phyloP scores from a whole-genome alignment of 345 rosid genomes.

The Firmiana major region DNA sequence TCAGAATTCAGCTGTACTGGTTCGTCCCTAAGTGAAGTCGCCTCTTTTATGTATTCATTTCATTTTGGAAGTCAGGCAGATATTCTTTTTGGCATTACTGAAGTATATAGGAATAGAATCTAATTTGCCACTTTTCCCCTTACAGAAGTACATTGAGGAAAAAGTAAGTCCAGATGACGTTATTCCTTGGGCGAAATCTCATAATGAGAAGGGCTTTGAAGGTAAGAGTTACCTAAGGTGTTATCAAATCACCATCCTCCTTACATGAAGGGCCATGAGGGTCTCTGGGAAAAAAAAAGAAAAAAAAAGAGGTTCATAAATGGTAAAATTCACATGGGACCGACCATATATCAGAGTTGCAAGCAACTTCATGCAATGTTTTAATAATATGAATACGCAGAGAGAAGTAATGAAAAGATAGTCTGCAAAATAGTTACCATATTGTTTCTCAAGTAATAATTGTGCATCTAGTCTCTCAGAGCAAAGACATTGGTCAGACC shows the following conservation, averaged over 20 bases:
- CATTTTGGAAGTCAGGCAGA: no score
- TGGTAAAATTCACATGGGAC: not conserved
- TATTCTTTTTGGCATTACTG: not conserved
- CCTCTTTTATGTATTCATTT: no score
- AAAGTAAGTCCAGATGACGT: conserved; percentile 48
- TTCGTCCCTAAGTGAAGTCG: no score
- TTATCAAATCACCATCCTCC: not conserved
- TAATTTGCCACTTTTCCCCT: not conserved
- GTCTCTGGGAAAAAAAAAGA: not conserved
- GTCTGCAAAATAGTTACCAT: no score
- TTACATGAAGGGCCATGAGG: not conserved
- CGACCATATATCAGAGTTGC: not conserved
- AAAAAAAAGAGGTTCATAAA: not conserved
- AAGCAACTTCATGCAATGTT: not conserved
- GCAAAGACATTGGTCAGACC: not conserved
- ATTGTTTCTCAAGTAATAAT: not conserved
- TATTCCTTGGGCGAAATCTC: conserved; percentile 44
- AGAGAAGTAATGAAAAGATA: not conserved
- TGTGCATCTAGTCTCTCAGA: not conserved
- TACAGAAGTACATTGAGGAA: conserved; percentile 54
- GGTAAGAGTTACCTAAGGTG: conserved; percentile 28
- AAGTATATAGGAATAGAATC: not conserved
- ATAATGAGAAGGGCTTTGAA: conserved; percentile 64
- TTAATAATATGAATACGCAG: not conserved
- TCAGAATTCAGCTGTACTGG: no score